Conservation (phyloP, 257 asterid species). For the Penstemon eatonii region DNA sequence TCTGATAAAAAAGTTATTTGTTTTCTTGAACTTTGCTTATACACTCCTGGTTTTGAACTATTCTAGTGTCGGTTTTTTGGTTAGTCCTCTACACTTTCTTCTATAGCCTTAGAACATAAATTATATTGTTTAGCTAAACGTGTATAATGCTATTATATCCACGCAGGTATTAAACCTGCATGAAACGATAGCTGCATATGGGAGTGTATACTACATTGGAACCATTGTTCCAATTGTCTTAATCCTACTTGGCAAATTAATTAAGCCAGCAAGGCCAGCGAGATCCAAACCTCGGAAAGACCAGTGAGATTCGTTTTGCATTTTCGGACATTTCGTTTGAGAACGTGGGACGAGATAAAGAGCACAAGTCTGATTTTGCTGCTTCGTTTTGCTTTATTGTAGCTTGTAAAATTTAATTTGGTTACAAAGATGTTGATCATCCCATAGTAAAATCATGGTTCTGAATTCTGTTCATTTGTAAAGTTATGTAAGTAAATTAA, state of each 20-base stretch:
- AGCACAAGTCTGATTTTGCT: conserved; percentile 14
- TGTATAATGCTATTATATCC: background rate
- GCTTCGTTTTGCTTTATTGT: conserved; percentile 31
- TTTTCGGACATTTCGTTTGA: conserved; percentile 20
- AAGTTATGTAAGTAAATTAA: too few species aligned
- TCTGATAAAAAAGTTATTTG: conserved; percentile 47
- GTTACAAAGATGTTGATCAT: conserved; percentile 22
- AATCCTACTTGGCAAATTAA: conserved; percentile 66
- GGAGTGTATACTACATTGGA: conserved; percentile 86
- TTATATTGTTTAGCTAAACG: background rate
- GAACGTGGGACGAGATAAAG: conserved; percentile 24
- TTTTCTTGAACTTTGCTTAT: conserved; percentile 61
- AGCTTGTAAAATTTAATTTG: conserved; percentile 24
- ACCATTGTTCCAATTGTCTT: conserved; percentile 64
- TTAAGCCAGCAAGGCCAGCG: conserved; percentile 73
- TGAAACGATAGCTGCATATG: conserved; percentile 71
- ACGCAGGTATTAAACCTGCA: conserved; percentile 75
- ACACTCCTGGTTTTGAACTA: conserved; percentile 77
- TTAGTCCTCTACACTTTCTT: conserved; percentile 31
- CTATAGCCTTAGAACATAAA: background rate
- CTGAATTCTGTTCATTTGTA: background rate
- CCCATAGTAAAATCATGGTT: conserved; percentile 13
- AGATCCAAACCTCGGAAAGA: conserved; percentile 72
- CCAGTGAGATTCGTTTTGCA: conserved; percentile 43
- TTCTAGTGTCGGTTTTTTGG: conserved; percentile 90